Evolutionary conservation across 768 basidiomycete genomes (phyloP).

Genomic region (Terana coerulea): DNA sequence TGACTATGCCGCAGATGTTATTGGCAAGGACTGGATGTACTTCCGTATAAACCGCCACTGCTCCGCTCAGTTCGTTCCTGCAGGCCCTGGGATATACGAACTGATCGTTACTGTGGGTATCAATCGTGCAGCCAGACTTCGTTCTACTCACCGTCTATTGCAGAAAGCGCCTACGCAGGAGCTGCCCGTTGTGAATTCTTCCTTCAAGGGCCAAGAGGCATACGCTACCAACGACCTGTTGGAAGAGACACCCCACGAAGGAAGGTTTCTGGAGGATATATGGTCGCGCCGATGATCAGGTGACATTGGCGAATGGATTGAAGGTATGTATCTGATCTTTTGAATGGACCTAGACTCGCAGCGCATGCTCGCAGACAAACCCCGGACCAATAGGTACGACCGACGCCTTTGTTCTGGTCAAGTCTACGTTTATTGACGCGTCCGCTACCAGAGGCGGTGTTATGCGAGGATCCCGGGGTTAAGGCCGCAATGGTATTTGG

Average conservation of each 20-base stretch:
- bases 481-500: conserved; percentile 34
- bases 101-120: conserved; percentile 7
- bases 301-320: conserved; percentile 31
- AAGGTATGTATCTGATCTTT: conserved; percentile 26
- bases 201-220: conserved; percentile 15
- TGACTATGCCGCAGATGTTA: background rate
- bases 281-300: conserved; percentile 30
- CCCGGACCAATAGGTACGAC: conserved; percentile 32
- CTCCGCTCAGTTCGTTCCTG: conserved; percentile 5
- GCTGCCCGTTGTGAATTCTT: conserved; percentile 10
- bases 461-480: conserved; percentile 27
- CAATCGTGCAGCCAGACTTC: background rate
- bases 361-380: conserved; percentile 32
- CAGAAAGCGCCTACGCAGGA: background rate
- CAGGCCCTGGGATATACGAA: conserved; percentile 12
- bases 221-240: conserved; percentile 22
- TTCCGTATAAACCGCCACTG: background rate
- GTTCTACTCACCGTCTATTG: too few species aligned
- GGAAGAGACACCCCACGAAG: conserved; percentile 23
- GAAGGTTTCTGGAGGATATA: conserved; percentile 19
- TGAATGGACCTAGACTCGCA: background rate
- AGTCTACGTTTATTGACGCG: background rate
- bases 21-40: conserved; percentile 10
- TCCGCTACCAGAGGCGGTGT: conserved; percentile 28
- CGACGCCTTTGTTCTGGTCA: conserved; percentile 16